Evolutionary conservation across 2,329 filamentous ascomycete genomes (phyloP), one percentile per base, ranked within the genome.

Genomic region (Talaromyces sp.): DNA sequence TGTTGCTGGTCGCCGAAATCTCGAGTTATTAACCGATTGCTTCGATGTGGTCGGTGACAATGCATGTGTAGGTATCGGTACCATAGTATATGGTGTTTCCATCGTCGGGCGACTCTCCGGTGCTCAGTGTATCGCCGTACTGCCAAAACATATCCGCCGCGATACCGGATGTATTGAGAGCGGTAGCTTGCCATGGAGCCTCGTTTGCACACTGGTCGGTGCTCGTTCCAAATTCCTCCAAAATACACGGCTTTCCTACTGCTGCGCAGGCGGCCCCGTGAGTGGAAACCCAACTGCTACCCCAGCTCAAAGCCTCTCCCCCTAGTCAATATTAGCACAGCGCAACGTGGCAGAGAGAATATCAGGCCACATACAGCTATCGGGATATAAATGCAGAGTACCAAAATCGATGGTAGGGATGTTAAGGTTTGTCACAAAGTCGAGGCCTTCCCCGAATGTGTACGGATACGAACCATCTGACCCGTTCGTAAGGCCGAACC

Each of bases 401-500:
- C 78, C 84, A 67, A 84, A 85, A 67, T 85, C 83, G 17, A 86
- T 77, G n/a, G 81, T 83, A 6, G 77, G 70, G 55, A 86, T 82
- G 30, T 73, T 77, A 19, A 86, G 72, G 65, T 84, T 82, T 64
- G 73, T 75, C 30, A 75, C 77, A 67, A 82, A 86, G 65, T 84
- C 79, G 11, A 78, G 69, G 8, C 84, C 84, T 64, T 86, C 83
- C 55, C 69, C 69, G 58, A 75, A 79, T 7, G 74, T 70, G 70
- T 83, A 85, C 3, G 82, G 82, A 66, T 85, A 85, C 57, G 75
- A 77, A 15, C 77, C 79, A 59, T 84, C 83, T 2, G 81, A 80
- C 1, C 76, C 74, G 25, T 64, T 62, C 1, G 72, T 65, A 3
- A 74, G 67, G 9, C 85, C 85, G 54, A 81, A 85, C 5, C 87